Percentiles rank a stretch among this genome's conserved stretches.
Conservation (phyloP, 2,329 filamentous ascomycete genomes). For the Elsinoe necatrix region DNA sequence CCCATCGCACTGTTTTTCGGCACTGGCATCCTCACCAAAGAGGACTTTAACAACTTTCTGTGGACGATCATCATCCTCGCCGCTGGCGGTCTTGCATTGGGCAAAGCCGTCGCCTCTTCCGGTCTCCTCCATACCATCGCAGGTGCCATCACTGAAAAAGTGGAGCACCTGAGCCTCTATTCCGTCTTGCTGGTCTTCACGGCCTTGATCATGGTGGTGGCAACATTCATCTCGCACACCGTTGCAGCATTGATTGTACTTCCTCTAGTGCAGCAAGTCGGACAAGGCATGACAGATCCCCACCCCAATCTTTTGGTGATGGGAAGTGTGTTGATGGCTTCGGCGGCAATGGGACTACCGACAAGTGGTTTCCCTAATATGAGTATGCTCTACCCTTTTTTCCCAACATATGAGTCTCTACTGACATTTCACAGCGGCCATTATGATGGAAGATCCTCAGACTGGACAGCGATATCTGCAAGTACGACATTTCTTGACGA, state of each 20-base stretch:
- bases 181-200: constrained; percentile 80
- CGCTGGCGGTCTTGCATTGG: constrained; percentile 82
- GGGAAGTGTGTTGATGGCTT: constrained; percentile 92
- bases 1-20: constrained; percentile 95
- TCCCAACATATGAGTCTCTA: neutral
- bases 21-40: constrained; percentile 90
- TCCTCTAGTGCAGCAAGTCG: constrained; percentile 81
- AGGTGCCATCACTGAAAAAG: constrained; percentile 59
- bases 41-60: constrained; percentile 99
- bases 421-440: constrained; percentile 58
- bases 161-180: constrained; percentile 75
- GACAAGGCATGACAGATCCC: constrained; percentile 73
- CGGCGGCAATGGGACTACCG: constrained; percentile 91
- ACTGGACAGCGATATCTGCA: constrained; percentile 86
- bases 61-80: constrained; percentile 99
- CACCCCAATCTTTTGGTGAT: constrained; percentile 94
- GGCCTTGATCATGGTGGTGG: constrained; percentile 75
- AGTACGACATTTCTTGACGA: constrained; percentile 88
- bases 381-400: constrained; percentile 62
- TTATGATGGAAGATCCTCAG: constrained; percentile 95
- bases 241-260: constrained; percentile 93
- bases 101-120: constrained; percentile 88
- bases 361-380: constrained; percentile 98
- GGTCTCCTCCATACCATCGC: constrained; percentile 87
- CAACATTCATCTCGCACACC: constrained; percentile 96